phyloP scores from a whole-genome alignment of 352 stramenopile genomes.

The Halophytophthora polymorphica region DNA sequence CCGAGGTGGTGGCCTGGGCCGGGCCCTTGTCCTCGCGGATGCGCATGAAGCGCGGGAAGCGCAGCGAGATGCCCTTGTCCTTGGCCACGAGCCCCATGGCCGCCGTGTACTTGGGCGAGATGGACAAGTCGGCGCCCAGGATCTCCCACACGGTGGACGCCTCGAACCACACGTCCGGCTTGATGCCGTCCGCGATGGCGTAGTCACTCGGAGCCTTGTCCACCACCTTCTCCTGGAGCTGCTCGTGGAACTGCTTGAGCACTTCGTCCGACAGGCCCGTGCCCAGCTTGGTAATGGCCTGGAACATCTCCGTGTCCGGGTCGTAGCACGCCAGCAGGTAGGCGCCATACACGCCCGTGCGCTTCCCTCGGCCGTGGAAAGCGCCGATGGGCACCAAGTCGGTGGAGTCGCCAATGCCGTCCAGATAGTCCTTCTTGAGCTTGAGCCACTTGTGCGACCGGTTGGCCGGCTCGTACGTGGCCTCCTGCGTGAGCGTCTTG shows the following conservation, averaged over 20 bases:
- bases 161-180: conserved; percentile 96
- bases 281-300: conserved; percentile 98
- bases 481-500: conserved; percentile 98
- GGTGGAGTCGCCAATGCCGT: conserved; percentile 96
- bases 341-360: conserved; percentile 96
- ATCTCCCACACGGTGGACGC: conserved; percentile 98
- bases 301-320: conserved; percentile 96
- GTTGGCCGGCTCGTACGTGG: conserved; percentile 97
- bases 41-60: conserved; percentile 98
- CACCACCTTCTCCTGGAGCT: conserved; percentile 82
- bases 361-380: conserved; percentile 95
- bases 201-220: conserved; percentile 90
- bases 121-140: conserved; percentile 97
- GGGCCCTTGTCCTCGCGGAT: conserved; percentile 97
- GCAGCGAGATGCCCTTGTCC: conserved; percentile 96
- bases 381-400: conserved; percentile 99
- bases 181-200: conserved; percentile 86
- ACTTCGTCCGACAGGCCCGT: conserved; percentile 99
- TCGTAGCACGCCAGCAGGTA: conserved; percentile 99
- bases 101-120: conserved; percentile 97
- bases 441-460: conserved; percentile 99
- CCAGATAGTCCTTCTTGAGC: conserved; percentile 99
- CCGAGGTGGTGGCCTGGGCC: conserved; percentile 93
- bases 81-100: conserved; percentile 89
- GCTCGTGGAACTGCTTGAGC: conserved; percentile 88